These are phyloP conservation scores for Thalassiosira hispida DNA, from an alignment of 352 stramenopile genomes.

Conservation along the genomic window DNA sequence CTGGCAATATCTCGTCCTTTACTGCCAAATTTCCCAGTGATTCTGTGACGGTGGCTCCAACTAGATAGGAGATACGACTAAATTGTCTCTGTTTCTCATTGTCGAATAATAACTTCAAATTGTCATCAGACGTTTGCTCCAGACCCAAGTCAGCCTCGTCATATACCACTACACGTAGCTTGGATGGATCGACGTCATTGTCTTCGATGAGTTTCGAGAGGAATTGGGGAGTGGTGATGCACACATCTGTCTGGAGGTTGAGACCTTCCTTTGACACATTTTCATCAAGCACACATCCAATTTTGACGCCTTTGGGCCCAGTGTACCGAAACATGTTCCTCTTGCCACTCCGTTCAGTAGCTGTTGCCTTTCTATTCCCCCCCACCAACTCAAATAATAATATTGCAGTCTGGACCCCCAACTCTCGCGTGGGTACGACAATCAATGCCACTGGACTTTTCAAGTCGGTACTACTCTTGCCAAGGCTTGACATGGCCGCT, in stretches of 20 bases:
- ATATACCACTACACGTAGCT: conserved; percentile 73
- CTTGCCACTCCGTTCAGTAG: conserved; percentile 40
- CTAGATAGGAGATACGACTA: conserved; percentile 73
- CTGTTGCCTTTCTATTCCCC: conserved; percentile 66
- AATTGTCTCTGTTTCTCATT: conserved; percentile 65
- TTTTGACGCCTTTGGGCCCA: conserved; percentile 79
- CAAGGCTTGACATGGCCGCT: conserved; percentile 58
- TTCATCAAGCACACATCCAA: conserved; percentile 83
- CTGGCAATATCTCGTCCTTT: conserved; percentile 68
- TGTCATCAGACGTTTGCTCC: conserved; percentile 65
- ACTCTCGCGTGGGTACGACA: conserved; percentile 75
- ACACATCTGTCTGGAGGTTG: conserved; percentile 84
- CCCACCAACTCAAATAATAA: conserved; percentile 76
- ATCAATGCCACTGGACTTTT: conserved; percentile 78
- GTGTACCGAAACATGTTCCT: conserved; percentile 84
- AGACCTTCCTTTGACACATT: conserved; percentile 75
- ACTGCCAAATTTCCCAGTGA: conserved; percentile 77
- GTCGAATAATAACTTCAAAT: conserved; percentile 76
- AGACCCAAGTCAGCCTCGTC: conserved; percentile 83
- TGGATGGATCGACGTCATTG: conserved; percentile 73
- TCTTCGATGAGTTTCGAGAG: conserved; percentile 76
- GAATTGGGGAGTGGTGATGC: conserved; percentile 78
- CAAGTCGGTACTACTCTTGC: conserved; percentile 75
- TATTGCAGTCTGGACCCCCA: conserved; percentile 78
- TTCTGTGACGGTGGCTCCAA: conserved; percentile 81